These are phyloP conservation scores for Botrytis hyacinthi DNA, from an alignment of 2,329 filamentous ascomycete species.

Conservation along the genomic window DNA sequence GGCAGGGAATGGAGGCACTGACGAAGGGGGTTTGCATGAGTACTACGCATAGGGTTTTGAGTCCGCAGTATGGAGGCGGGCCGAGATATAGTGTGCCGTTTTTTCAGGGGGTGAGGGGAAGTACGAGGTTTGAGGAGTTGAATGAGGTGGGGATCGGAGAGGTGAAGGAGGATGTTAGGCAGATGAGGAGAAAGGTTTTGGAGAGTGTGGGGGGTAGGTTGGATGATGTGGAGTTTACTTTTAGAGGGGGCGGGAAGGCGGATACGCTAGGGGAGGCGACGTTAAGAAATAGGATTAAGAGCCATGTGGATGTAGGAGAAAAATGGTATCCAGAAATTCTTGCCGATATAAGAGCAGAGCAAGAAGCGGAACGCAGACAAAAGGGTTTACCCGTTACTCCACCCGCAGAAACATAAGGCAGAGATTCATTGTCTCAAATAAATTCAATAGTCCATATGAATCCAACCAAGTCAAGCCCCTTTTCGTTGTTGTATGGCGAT, in stretches of 20 bases:
- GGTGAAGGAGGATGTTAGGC: conserved; percentile 61
- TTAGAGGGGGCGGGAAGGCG: conserved; percentile 60
- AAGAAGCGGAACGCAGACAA: conserved; percentile 44
- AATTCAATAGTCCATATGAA: background rate
- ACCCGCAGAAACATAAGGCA: conserved; percentile 6
- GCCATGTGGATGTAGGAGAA: conserved; percentile 82
- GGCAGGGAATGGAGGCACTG: conserved; percentile 81
- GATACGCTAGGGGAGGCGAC: conserved; percentile 78
- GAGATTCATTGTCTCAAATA: background rate
- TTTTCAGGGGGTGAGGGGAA: conserved; percentile 81
- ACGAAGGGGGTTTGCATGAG: conserved; percentile 78
- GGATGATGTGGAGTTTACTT: conserved; percentile 86
- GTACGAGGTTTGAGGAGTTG: conserved; percentile 66
- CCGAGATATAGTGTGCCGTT: conserved; percentile 80
- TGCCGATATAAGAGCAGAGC: conserved; percentile 56
- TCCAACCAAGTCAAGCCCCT: background rate
- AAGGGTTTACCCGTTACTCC: conserved; percentile 20
- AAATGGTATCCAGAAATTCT: conserved; percentile 67
- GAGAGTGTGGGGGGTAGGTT: conserved; percentile 53
- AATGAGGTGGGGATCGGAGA: conserved; percentile 48
- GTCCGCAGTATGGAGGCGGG: conserved; percentile 65
- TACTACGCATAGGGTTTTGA: conserved; percentile 82
- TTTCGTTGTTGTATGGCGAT: background rate
- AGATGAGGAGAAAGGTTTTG: conserved; percentile 59
- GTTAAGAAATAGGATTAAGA: conserved; percentile 79